These are phyloP conservation scores for Monosporascus sp. DNA, from an alignment of 2,329 filamentous ascomycete genomes.

Conservation along the genomic window DNA sequence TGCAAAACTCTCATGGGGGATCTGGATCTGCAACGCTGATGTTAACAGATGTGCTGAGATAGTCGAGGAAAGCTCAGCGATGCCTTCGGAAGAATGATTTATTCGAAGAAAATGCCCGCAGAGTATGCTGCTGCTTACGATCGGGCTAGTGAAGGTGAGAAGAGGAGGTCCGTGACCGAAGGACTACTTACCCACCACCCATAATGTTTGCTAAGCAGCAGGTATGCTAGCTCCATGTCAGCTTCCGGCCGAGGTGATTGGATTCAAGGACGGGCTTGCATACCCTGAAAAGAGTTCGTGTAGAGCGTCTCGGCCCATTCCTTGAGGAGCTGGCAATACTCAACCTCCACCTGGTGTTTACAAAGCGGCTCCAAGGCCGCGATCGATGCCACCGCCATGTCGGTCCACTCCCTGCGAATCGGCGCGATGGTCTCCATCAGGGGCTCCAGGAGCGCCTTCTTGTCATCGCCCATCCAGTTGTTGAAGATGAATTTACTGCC, in stretches of 20 bases:
- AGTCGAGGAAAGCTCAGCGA: neutral
- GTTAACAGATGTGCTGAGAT: neutral
- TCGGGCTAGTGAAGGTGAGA: neutral
- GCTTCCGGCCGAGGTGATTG: neutral
- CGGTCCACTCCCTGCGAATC: conserved; percentile 39
- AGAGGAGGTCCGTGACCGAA: neutral
- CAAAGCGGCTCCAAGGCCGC: conserved; percentile 39
- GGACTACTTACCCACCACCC: conserved; percentile 7
- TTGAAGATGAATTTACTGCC: conserved; percentile 46
- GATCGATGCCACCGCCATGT: conserved; percentile 41
- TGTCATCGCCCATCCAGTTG: conserved; percentile 37
- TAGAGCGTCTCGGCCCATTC: conserved; percentile 47
- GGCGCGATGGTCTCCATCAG: conserved; percentile 41
- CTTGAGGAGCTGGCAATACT: conserved; percentile 40
- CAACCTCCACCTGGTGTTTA: conserved; percentile 35
- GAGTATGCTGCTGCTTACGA: too few species aligned
- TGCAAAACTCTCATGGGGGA: conserved; percentile 48
- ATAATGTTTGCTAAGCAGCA: conserved; percentile 43
- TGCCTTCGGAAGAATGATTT: neutral
- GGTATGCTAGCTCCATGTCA: conserved; percentile 36
- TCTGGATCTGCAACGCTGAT: conserved; percentile 39
- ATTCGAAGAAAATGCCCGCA: neutral
- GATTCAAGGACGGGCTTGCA: conserved; percentile 9
- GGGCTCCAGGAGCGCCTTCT: conserved; percentile 37
- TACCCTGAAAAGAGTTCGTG: conserved; percentile 48